phyloP scores from a whole-genome alignment of 768 basidiomycete species.

The Lactarius vividus region DNA sequence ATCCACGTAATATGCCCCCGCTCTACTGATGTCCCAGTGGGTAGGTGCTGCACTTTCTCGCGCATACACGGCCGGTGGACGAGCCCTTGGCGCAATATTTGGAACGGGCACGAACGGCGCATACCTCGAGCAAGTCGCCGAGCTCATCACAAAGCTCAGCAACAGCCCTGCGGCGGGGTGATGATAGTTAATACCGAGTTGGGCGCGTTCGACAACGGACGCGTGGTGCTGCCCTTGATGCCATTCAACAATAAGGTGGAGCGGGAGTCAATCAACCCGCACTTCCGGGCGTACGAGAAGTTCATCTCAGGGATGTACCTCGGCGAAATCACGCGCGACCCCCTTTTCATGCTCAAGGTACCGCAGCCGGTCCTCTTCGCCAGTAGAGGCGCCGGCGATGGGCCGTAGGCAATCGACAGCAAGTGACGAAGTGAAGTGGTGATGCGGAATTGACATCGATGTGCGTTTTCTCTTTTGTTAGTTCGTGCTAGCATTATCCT shows the following conservation, averaged over 20 bases:
- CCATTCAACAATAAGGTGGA: constrained; percentile 91
- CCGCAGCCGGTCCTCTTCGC: constrained; percentile 73
- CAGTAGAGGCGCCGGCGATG: constrained; percentile 51
- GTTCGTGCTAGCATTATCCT: constrained; percentile 91
- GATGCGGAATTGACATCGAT: constrained; percentile 4
- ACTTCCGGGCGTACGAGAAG: constrained; percentile 94
- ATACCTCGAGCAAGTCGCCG: constrained; percentile 85
- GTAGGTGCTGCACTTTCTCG: constrained; percentile 91
- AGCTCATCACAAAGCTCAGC: constrained; percentile 84
- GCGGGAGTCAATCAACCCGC: constrained; percentile 91
- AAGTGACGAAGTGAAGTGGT: constrained; percentile 24
- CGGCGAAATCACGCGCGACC: constrained; percentile 87
- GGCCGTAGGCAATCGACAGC: constrained; percentile 79
- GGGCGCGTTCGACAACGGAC: constrained; percentile 97
- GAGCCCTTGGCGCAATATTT: constrained; percentile 87
- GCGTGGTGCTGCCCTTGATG: constrained; percentile 80
- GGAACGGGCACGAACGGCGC: constrained; percentile 99
- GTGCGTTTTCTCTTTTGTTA: constrained; percentile 32
- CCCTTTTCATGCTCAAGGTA: constrained; percentile 73
- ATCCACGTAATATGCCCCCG: too few species aligned
- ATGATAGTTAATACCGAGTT: constrained; percentile 99
- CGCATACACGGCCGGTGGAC: constrained; percentile 88
- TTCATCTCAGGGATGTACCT: constrained; percentile 99
- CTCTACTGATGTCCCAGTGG: too few species aligned
- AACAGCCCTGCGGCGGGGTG: constrained; percentile 60